Evolutionary conservation across 352 stramenopile genomes (phyloP).

Genomic region (Phytopythium chamaehyphon): DNA sequence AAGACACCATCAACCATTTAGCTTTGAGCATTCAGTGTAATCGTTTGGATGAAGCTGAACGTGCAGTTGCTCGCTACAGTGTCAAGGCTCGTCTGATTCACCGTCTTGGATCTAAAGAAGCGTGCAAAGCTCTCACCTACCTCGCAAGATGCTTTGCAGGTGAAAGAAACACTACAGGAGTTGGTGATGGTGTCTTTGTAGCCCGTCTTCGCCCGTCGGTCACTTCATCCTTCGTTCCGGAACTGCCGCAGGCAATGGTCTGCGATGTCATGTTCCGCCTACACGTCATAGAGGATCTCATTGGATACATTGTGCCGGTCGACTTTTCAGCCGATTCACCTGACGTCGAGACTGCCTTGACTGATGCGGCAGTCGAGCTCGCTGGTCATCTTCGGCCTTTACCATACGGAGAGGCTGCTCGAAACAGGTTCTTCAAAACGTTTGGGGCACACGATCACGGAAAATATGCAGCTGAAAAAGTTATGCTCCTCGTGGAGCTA

Average conservation of each 20-base stretch:
- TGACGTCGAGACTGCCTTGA: constrained; percentile 31
- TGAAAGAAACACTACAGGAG: neutral
- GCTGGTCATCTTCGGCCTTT: constrained; percentile 56
- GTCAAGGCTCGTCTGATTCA: constrained; percentile 40
- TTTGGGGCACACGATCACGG: constrained; percentile 21
- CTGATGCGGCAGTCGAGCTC: constrained; percentile 53
- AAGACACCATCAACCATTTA: constrained; percentile 58
- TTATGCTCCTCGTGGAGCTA: constrained; percentile 42
- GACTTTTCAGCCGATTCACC: constrained; percentile 22
- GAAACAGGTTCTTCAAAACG: constrained; percentile 37
- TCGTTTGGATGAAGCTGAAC: constrained; percentile 59
- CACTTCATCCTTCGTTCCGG: constrained; percentile 39
- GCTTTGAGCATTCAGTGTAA: constrained; percentile 73
- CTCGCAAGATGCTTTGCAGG: constrained; percentile 42
- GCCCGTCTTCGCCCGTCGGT: constrained; percentile 36
- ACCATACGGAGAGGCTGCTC: constrained; percentile 42
- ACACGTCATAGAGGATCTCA: constrained; percentile 67
- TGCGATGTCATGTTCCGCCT: constrained; percentile 58
- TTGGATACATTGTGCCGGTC: constrained; percentile 41
- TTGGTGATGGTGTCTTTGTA: constrained; percentile 17
- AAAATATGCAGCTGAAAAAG: constrained; percentile 37
- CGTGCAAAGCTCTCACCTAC: constrained; percentile 52
- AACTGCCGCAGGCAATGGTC: constrained; percentile 56
- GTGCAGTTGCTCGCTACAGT: constrained; percentile 18
- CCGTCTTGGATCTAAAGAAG: constrained; percentile 42